Percentiles rank a stretch among this genome's conserved stretches.
Conservation (phyloP, 1,139 yeast species). For the Lodderomyces jiufengensis region DNA sequence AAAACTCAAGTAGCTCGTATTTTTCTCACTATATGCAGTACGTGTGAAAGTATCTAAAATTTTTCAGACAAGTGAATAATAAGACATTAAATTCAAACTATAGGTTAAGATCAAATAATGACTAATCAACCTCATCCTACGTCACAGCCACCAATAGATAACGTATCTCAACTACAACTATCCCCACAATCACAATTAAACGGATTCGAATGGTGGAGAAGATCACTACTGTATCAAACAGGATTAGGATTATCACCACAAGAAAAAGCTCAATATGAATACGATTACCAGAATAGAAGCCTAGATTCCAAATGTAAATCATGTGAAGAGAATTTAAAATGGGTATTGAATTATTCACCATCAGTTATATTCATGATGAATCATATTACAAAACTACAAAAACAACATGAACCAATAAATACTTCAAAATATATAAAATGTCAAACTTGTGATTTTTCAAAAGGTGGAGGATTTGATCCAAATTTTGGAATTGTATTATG, state of each 20-base stretch:
- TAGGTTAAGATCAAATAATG: too few species aligned
- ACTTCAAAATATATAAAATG: constrained; percentile 58
- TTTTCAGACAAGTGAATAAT: too few species aligned
- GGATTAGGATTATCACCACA: constrained; percentile 60
- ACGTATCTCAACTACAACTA: constrained; percentile 9
- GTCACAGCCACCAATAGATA: constrained; percentile 4
- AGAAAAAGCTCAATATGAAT: constrained; percentile 57
- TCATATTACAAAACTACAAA: constrained; percentile 71
- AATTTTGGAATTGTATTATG: constrained; percentile 82
- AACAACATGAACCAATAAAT: constrained; percentile 26
- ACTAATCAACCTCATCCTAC: constrained; percentile 2
- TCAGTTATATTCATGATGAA: constrained; percentile 85
- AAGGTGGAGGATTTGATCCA: constrained; percentile 94
- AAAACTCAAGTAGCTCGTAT: too few species aligned
- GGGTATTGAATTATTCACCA: constrained; percentile 81
- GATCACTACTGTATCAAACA: constrained; percentile 67
- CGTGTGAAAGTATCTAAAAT: too few species aligned
- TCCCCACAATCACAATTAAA: constrained; percentile 23
- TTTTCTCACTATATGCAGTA: too few species aligned
- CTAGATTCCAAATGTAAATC: constrained; percentile 52
- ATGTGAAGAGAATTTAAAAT: constrained; percentile 73
- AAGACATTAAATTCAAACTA: too few species aligned
- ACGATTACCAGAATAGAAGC: constrained; percentile 48
- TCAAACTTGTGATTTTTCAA: constrained; percentile 79
- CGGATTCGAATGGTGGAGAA: constrained; percentile 82